phyloP scores from a whole-genome alignment of 2,329 filamentous ascomycete species.

The Venturia carpophila region DNA sequence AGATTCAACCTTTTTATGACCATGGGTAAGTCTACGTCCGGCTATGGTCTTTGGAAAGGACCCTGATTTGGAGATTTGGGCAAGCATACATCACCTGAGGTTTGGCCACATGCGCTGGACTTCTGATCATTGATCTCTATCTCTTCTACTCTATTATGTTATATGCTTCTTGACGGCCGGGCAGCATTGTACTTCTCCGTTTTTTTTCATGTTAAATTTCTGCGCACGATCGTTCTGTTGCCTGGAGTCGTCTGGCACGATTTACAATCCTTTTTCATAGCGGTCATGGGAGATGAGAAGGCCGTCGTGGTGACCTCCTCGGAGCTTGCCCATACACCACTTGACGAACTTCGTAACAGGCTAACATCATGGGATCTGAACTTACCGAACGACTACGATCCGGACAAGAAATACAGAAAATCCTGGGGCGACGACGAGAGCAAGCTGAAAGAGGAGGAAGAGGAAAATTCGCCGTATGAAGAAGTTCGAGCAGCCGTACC shows the following conservation, averaged over 20 bases:
- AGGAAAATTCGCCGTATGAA: slow-evolving; percentile 24
- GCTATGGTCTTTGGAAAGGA: not conserved
- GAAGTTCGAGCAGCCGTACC: slow-evolving; percentile 24
- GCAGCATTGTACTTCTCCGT: not conserved
- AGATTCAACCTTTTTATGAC: not conserved
- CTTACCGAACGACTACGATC: slow-evolving; percentile 16
- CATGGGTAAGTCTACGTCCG: not conserved
- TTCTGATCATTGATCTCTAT: not conserved
- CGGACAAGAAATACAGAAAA: slow-evolving; percentile 9
- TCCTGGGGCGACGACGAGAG: slow-evolving; percentile 11
- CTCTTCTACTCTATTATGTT: not conserved
- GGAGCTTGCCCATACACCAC: slow-evolving; percentile 5
- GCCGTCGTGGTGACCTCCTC: slow-evolving; percentile 7
- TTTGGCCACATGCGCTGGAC: not conserved
- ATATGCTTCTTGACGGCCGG: not conserved
- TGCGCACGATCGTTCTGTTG: not conserved
- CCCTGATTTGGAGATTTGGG: not conserved
- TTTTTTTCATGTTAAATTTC: not conserved
- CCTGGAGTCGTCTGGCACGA: slow-evolving; percentile 1
- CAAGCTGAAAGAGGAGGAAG: slow-evolving; percentile 13
- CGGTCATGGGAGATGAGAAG: slow-evolving; percentile 8
- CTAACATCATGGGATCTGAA: slow-evolving; percentile 19
- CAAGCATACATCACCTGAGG: not conserved
- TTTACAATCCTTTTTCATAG: not conserved
- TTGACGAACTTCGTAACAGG: slow-evolving; percentile 14